These are phyloP conservation scores for Jamesozyma hellenica DNA, from an alignment of 805 yeast species.

Conservation along the genomic window DNA sequence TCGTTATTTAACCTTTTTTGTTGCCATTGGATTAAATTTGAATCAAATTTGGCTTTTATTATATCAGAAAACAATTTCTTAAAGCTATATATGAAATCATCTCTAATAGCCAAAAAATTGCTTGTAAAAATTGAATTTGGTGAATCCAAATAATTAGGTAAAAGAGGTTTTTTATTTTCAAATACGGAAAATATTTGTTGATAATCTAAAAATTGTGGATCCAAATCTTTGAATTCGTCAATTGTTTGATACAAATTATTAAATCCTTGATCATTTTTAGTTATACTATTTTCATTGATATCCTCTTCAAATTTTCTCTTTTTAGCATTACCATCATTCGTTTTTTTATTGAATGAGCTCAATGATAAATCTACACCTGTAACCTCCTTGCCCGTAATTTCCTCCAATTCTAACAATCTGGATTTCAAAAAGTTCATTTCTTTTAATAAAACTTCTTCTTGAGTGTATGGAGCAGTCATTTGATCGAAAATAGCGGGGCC, in stretches of 20 bases:
- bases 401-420: slow-evolving; percentile 23
- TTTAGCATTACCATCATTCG: slow-evolving; percentile 2
- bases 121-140: slow-evolving; percentile 19
- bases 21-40: slow-evolving; percentile 9
- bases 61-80: slow-evolving; percentile 9
- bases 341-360: not conserved
- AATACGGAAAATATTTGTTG: slow-evolving; percentile 16
- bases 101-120: slow-evolving; percentile 17
- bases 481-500: slow-evolving; percentile 27
- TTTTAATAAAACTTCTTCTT: slow-evolving; percentile 18
- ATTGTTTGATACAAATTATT: slow-evolving; percentile 3
- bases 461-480: slow-evolving; percentile 16
- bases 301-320: not conserved
- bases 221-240: slow-evolving; percentile 22
- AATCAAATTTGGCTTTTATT: slow-evolving; percentile 8
- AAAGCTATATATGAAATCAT: slow-evolving; percentile 17
- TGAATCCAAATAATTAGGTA: slow-evolving; percentile 11
- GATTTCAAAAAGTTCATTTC: slow-evolving; percentile 23
- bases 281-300: not conserved
- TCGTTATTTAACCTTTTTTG: slow-evolving; percentile 5
- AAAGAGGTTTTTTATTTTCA: slow-evolving; percentile 4
- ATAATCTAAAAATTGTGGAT: slow-evolving; percentile 22
- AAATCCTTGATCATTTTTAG: not conserved
- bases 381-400: slow-evolving; percentile 21
- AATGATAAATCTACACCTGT: slow-evolving; percentile 12